Conservation (phyloP, 805 yeast species). For the Kuraishia molischiana region DNA sequence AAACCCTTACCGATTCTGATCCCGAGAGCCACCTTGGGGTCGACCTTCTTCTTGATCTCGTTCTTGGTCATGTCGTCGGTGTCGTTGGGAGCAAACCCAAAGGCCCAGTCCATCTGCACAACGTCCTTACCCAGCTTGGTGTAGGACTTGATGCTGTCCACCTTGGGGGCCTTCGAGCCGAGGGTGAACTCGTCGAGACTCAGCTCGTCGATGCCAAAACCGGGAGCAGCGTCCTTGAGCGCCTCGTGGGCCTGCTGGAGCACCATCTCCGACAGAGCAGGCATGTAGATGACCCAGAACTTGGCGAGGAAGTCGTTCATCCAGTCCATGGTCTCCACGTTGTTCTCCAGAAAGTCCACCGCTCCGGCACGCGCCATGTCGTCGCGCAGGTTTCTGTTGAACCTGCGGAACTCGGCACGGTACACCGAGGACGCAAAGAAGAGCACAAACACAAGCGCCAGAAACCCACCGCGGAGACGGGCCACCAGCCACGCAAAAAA, state of each 20-base stretch:
- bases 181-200: constrained; percentile 69
- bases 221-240: constrained; percentile 67
- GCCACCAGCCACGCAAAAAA: constrained; percentile 64
- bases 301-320: constrained; percentile 65
- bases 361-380: constrained; percentile 61
- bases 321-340: constrained; percentile 74
- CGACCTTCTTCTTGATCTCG: constrained; percentile 59
- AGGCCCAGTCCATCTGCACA: constrained; percentile 79
- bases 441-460: constrained; percentile 51
- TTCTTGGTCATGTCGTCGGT: constrained; percentile 76
- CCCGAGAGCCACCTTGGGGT: constrained; percentile 76
- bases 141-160: constrained; percentile 63
- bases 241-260: constrained; percentile 58
- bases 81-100: constrained; percentile 74
- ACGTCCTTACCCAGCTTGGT: constrained; percentile 57
- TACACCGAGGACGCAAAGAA: constrained; percentile 58
- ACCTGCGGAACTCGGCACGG: constrained; percentile 65
- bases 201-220: constrained; percentile 70
- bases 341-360: constrained; percentile 51
- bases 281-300: constrained; percentile 87
- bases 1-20: constrained; percentile 76
- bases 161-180: constrained; percentile 74
- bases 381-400: constrained; percentile 64
- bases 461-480: constrained; percentile 51
- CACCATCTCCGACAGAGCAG: constrained; percentile 70